Percentiles rank a stretch among this genome's conserved stretches.
Evolutionary conservation across 73 alveolate genomes (phyloP).

Genomic region (Paramecium pentaurelia): DNA sequence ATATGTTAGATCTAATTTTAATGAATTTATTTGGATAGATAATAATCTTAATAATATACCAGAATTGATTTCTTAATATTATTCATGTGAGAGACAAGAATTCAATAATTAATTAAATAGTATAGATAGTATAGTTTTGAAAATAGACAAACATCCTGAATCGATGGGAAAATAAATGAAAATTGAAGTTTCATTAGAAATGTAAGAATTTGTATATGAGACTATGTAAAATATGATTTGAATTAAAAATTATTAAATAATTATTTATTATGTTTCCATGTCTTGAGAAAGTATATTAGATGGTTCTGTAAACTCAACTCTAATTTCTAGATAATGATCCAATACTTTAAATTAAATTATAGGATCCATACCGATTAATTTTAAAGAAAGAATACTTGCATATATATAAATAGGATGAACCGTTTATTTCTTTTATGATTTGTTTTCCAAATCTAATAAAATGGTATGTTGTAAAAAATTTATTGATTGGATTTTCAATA

Average conservation of each 20-base stretch:
- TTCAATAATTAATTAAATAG: not conserved
- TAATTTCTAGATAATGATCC: not conserved
- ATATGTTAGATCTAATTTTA: not conserved
- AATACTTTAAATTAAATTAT: not conserved
- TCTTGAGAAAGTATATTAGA: not conserved
- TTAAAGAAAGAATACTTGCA: not conserved
- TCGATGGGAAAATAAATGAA: not conserved
- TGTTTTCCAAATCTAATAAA: not conserved
- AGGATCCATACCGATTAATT: not conserved
- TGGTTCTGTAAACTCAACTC: not conserved
- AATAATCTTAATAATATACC: not conserved
- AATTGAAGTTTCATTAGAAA: not conserved
- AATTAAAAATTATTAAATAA: not conserved
- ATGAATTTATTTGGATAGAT: not conserved
- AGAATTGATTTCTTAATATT: not conserved
- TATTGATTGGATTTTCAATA: not conserved
- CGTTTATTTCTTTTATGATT: not conserved
- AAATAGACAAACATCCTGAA: not conserved
- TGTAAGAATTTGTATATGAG: not conserved
- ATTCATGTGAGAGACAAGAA: not conserved
- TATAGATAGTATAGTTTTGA: not conserved
- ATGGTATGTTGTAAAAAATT: not conserved
- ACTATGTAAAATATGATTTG: not conserved
- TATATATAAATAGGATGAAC: constrained; percentile 1
- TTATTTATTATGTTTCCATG: not conserved